These are phyloP conservation scores for Canariomyces notabilis DNA, from an alignment of 2,329 filamentous ascomycete genomes.

Conservation along the genomic window DNA sequence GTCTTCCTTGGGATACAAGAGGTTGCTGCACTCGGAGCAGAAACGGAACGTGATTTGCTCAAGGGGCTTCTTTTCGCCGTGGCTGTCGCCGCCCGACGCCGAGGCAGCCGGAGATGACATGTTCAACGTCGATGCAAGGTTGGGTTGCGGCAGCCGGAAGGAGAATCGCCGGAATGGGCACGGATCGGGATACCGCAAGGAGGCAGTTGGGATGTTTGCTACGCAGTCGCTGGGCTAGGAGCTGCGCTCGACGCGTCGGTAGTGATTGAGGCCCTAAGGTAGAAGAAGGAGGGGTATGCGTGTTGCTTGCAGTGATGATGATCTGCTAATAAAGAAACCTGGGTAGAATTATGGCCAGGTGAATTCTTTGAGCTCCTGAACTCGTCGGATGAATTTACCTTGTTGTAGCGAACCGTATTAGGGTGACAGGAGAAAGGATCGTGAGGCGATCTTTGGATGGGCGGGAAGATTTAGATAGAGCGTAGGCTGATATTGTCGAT, in stretches of 20 bases:
- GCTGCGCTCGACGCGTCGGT: too few species aligned
- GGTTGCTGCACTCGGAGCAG: slow-evolving; percentile 98
- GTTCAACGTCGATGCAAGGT: background rate
- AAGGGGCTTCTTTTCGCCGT: slow-evolving; percentile 43
- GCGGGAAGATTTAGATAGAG: too few species aligned
- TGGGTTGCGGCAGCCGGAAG: background rate
- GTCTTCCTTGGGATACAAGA: slow-evolving; percentile 97
- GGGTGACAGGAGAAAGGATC: too few species aligned
- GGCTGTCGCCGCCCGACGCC: slow-evolving; percentile 23
- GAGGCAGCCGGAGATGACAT: slow-evolving; percentile 57
- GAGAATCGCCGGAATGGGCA: background rate
- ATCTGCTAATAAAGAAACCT: background rate
- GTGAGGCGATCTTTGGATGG: too few species aligned
- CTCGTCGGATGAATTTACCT: background rate
- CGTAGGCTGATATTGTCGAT: too few species aligned
- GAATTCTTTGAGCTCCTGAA: background rate
- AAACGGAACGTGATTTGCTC: slow-evolving; percentile 95
- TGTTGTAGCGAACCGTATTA: background rate
- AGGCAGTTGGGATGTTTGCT: too few species aligned
- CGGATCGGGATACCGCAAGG: too few species aligned
- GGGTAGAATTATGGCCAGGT: background rate
- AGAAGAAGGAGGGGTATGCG: too few species aligned
- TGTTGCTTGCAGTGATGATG: background rate
- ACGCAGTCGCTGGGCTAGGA: too few species aligned
- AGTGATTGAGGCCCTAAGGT: too few species aligned